Base-by-base conservation (phyloP, 1,284 basidiomycete genomes). In the Ceratobasidium sp. region DNA sequence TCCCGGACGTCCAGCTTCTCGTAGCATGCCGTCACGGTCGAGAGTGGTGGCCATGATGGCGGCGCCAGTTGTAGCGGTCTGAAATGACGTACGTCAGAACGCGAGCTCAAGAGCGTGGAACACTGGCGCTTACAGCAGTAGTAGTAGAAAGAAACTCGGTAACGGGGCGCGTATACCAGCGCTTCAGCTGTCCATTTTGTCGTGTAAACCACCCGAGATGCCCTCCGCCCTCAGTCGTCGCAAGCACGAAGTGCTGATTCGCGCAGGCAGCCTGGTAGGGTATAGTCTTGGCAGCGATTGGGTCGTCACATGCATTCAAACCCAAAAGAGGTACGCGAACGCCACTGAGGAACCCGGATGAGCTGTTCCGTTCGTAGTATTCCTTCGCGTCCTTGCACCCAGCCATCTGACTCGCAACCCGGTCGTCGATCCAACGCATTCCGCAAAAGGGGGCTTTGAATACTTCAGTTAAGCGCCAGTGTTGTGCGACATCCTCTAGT, bases 161-260 rank as follows among this genome's bases (percentile, higher is more conserved):
- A 42, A 78, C 68, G 3, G 77, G 77, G n/a, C 68, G 57, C 15
- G 68, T 78, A 23, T 78, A 78, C 77, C 77, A 78, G 46, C 77
- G 77, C 12, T 56, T 69, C 15, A 78, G 77, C 33, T 69, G 46
- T 26, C 67, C 71, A n/a, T 56, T 64, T 44, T 65, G 57, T 1
- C 86, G 85, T 48, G 84, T 83, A 79, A 88, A 89, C 88, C 87
- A 89, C 3, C 89, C 89, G n/a, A 90, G 82, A 81, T 90, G 89
- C 0, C 89, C 89, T 7, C 89, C 89, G 10, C 84, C 84, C 28
- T 84, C 83, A 0, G 88, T 87, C 66, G 87, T 83, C 0, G 86
- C 88, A 6, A 87, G 81, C 44, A 86, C 84, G 50, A 89, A 83
- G 81, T 87, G 86, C 4, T 84, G 82, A 38, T 86, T 86, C 3